Base-by-base conservation (phyloP, 345 rosid genomes). In the Salix arbutifolia region DNA sequence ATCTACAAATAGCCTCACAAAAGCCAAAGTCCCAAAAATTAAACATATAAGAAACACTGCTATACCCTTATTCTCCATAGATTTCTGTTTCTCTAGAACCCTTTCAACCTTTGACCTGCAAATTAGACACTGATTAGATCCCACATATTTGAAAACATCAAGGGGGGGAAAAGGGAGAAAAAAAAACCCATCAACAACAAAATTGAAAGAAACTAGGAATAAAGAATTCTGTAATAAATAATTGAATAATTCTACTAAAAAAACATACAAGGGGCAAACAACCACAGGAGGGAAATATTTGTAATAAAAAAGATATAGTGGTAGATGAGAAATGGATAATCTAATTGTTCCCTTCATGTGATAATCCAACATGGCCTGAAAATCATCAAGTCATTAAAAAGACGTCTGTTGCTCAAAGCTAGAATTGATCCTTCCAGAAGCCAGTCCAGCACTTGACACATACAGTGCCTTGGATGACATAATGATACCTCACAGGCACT, bases 61-160 rank as follows among this genome's bases (percentile, higher is more conserved):
- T 25, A 91, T 81, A n/a, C 90, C 90, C 91, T 94, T 92, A 61
- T 88, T 91, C 88, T 94, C 97, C 89, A 94, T 83, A 9, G 86
- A 89, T 42, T 42, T 81, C 60, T 92, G 88, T 80, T 85, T 86
- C 71, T 81, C 79, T 78, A 14, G 65, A 75, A 90, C 87, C 73
- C 78, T 82, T 67, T 89, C 92, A 25, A 96, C 83, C 81, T 77
- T 82, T 65, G 76, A 77, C 87, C 94, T 87, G 90, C 89, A 80
- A 74, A 61, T 71, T 56, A 74, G n/a, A 28, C 25, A 69, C 19
- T 26, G 14, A 33, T 82, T 44, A 77, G 73, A 65, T 75, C 38
- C n/a, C 13, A 60, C 17, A 53, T 52, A 23, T 14, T 72, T n/a
- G 21, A 18, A 37, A 68, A 44, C 38, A 35, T 18, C 11, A 0